These are phyloP conservation scores for Fraxinus platypoda DNA, from an alignment of 305 asterid genomes.

Conservation along the genomic window DNA sequence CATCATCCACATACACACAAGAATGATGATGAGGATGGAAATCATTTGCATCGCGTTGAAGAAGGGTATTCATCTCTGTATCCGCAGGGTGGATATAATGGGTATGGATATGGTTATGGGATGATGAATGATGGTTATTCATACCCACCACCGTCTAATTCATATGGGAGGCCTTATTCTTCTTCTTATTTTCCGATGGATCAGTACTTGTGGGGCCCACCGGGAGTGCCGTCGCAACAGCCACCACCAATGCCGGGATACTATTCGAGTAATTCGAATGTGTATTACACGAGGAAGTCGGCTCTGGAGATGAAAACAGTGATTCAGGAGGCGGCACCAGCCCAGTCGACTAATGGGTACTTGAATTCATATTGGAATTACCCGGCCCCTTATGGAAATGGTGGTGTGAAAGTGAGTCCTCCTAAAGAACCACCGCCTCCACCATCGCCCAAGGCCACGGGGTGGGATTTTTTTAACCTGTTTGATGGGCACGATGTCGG, in stretches of 20 bases:
- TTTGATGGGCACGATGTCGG: conserved; percentile 56
- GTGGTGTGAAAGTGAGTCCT: conserved; percentile 35
- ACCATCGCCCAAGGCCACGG: conserved; percentile 68
- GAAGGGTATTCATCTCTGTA: conserved; percentile 29
- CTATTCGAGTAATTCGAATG: conserved; percentile 38
- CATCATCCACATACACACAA: conserved; percentile 21
- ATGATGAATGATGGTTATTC: conserved; percentile 33
- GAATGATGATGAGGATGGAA: conserved; percentile 25
- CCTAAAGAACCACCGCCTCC: conserved; percentile 76
- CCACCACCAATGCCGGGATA: conserved; percentile 36
- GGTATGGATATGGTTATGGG: conserved; percentile 38
- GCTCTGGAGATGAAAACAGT: conserved; percentile 66
- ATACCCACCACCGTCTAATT: conserved; percentile 30
- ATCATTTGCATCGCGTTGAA: conserved; percentile 24
- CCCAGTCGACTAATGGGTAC: conserved; percentile 51
- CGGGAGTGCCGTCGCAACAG: conserved; percentile 25
- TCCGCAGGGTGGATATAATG: conserved; percentile 34
- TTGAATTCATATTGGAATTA: conserved; percentile 52
- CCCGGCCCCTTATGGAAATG: conserved; percentile 37
- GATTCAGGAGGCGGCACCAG: conserved; percentile 55
- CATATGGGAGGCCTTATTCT: conserved; percentile 34
- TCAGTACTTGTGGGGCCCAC: conserved; percentile 32
- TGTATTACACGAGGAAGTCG: conserved; percentile 74
- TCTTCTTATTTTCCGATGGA: conserved; percentile 24
- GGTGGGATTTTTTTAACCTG: conserved; percentile 79